Base-by-base conservation (phyloP, 2,329 filamentous ascomycete genomes). In the Ceratocystis variospora region DNA sequence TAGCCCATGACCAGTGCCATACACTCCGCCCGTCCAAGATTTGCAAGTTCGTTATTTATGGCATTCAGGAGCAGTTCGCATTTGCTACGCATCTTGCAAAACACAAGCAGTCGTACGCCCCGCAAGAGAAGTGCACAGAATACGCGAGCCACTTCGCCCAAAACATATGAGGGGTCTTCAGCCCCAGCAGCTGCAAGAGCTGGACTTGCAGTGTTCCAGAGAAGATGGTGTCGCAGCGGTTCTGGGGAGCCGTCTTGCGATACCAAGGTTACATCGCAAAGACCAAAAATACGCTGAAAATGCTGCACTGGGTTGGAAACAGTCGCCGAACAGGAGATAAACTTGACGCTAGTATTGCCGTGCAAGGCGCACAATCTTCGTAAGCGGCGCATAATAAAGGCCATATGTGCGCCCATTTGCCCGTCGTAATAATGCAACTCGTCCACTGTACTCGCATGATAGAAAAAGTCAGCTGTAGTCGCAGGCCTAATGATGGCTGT, bases 351-450 rank as follows among this genome's bases (percentile, higher is more conserved):
- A 69, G 97, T 84, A 72, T 99, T 99, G 17, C 94, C 94, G 8
- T 97, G 80, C 0, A 92, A 90, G 5, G 92, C 90, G 73, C 94
- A 97, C 72, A 96, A 87, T 64, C 94, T 83, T 61, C 93, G 81
- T 67, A 99, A 76, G 33, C 94, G 83, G 61, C 94, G 83, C 91
- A 99, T 96, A 71, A 99, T 91, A 71, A 96, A 88, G 0, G 93
- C 90, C 69, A 99, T 87, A 73, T 99, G 94, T 1, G 92, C 90
- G 1, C 94, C 94, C 75, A 99, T 90, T 2, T 96, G 80, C 0
- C 93, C 93, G 71, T 96, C 96, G 76, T 99, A 99, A 64, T 96
- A 94, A 72, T 99, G 94, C 46, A 99, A 77, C 73, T 99, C 94
- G 71, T 91, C 87, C 10, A 91, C 87, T 78, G 61, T 31, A 48